Evolutionary conservation across 768 basidiomycete genomes (phyloP), one percentile per base, ranked within the genome.

Genomic region (Russula ochroleuca): DNA sequence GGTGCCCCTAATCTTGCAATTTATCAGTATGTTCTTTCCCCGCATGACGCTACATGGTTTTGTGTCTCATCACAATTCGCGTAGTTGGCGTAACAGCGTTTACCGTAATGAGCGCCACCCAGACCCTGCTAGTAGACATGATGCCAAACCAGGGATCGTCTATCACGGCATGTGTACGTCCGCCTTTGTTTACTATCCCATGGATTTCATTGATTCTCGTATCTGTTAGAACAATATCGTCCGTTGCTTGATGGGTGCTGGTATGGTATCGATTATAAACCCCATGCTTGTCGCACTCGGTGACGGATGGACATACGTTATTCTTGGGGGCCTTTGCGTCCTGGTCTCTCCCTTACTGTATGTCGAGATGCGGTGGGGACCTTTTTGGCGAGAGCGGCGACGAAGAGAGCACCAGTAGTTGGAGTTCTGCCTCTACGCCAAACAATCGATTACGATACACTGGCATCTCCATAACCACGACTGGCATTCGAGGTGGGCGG

Each of bases 101-200:
- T 1, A 69, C 77, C 6, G 65, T 84, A 21, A 80, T 87, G 81
- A 89, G 83, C 69, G 74, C 75, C 1, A 71, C 78, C 1, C 83
- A 85, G 66, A 88, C 87, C 0, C 74, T 90, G 28, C 78, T 88
- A 69, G 77, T 90, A 28, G 88, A 90, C 71, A 76, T 88, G 38
- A 74, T 81, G 7, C 87, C 87, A 4, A 67, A 71, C 0, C 85
- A 86, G 61, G 80, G 86, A 43, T 86, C 87, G 11, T 83, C 87
- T 7, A 79, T 88, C 10, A 87, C 85, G 2, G 88, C 87, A 53
- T 90, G 87, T 60, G 88, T 89, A 71, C 68, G 86, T 79, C 25
- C 28, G 9, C 51, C 59, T 17, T 52, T 49, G 25, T 21, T 21
- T 49, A 28, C 11, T 7, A 31, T 13, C 5, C 35, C 50, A 23